A percentile compares a stretch with the other conserved stretches of the same genome.
These are phyloP conservation scores for Chaetomidium leptoderma DNA, from an alignment of 495 filamentous ascomycete species.

Conservation along the genomic window DNA sequence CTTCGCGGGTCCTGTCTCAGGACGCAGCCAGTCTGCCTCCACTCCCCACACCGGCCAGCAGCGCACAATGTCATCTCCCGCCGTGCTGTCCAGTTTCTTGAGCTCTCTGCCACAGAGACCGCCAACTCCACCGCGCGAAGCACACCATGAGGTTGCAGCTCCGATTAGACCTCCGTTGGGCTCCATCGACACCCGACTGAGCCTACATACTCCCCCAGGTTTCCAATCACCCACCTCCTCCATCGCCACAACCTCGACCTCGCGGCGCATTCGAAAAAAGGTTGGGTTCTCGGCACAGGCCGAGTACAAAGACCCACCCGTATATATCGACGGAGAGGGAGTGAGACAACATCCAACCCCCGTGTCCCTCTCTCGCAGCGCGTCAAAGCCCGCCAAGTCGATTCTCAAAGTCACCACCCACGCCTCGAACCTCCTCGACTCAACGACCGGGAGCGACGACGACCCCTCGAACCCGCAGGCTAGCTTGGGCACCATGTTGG, in stretches of 20 bases:
- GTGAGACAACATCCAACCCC: conserved; percentile 38
- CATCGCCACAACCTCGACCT: conserved; percentile 58
- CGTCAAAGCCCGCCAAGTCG: conserved; percentile 69
- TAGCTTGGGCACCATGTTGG: conserved; percentile 68
- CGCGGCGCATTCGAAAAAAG: conserved; percentile 55
- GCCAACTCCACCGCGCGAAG: conserved; percentile 53
- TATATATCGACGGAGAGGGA: conserved; percentile 43
- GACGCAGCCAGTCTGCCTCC: conserved; percentile 15
- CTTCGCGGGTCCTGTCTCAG: conserved; percentile 15
- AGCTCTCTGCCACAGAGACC: conserved; percentile 47
- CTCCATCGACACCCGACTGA: conserved; percentile 34
- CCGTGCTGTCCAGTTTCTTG: conserved; percentile 38
- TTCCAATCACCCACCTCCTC: conserved; percentile 45
- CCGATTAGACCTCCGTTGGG: conserved; percentile 24
- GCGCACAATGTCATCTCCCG: conserved; percentile 48
- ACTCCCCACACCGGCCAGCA: conserved; percentile 18
- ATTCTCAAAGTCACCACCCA: conserved; percentile 70
- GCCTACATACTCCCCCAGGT: conserved; percentile 47
- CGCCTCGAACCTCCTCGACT: conserved; percentile 43
- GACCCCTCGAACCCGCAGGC: conserved; percentile 38
- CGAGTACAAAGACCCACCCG: conserved; percentile 61
- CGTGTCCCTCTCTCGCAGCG: conserved; percentile 52
- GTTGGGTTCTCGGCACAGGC: conserved; percentile 72
- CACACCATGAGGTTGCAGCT: conserved; percentile 34
- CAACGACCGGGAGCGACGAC: conserved; percentile 31